Base-by-base conservation (phyloP, 2,329 filamentous ascomycete genomes). In the Lecanosticta acicola region DNA sequence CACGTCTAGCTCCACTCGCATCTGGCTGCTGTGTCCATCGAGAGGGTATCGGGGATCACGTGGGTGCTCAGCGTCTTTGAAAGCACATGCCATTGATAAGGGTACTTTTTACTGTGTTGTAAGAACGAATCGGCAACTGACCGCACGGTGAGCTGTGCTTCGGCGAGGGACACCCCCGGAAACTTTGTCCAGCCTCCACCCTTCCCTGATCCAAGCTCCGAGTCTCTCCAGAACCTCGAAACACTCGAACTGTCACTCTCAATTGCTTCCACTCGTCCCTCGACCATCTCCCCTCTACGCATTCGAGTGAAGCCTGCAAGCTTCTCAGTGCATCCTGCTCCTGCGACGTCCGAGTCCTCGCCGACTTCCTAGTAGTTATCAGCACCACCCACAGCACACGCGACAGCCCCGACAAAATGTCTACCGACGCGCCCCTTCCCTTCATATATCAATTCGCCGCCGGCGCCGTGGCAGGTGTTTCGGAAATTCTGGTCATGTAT, bases 391-490 rank as follows among this genome's bases (percentile, higher is more conserved):
- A 11, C 24, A 29, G 7, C 24, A 11, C 24, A 29, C 24, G 24
- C 24, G 24, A 29, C 5, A 29, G 24, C 24, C 11, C 47, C 47
- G 48, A 46, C 58, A 59, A 40, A 29, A 75, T 75, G 73, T 66
- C 73, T 50, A 60, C 70, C 56, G 70, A 83, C 57, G 85, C 88
- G 73, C 87, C 90, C 48, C 81, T 96, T 59, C 88, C 88, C 49
- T 96, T 96, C 72, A 70, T 81, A 60, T 96, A 96, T 81, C 90
- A 95, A 75, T 95, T 97, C 76, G 85, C 83, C 68, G 90, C 91
- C 65, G 90, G 90, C 83, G 93, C 93, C 67, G 86, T 98, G 66
- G 93, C 93, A 65, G 93, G 93, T 77, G 90, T 98, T 57, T 97
- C 91, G 61, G 93, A 98, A 59, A 60, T 63, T 44, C 50, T 66